Evolutionary conservation across 2,329 filamentous ascomycete species (phyloP).

Genomic region (Calonectria honghensis): DNA sequence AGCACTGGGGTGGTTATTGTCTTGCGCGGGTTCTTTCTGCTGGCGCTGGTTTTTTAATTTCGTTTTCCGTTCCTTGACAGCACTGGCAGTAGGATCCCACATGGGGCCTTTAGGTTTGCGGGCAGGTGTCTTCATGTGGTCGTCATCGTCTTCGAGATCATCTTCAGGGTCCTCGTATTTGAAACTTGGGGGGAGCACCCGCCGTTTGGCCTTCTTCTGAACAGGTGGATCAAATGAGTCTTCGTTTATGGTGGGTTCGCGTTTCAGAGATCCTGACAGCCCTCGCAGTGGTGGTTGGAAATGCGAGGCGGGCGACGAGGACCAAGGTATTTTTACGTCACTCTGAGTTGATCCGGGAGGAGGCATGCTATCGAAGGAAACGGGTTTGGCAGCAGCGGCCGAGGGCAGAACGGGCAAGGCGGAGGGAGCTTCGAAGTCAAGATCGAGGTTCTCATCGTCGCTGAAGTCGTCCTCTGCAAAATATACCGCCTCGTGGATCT

Average conservation of each 20-base stretch:
- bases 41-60: slow-evolving; percentile 77
- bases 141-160: slow-evolving; percentile 58
- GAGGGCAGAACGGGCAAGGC: slow-evolving; percentile 65
- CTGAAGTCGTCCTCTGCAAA: slow-evolving; percentile 91
- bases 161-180: slow-evolving; percentile 60
- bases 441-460: slow-evolving; percentile 85
- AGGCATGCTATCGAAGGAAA: slow-evolving; percentile 53
- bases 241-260: slow-evolving; percentile 61
- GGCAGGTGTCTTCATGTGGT: slow-evolving; percentile 51
- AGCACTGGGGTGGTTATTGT: slow-evolving; percentile 52
- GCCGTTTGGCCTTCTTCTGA: slow-evolving; percentile 72
- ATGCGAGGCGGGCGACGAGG: slow-evolving; percentile 77
- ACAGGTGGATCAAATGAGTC: slow-evolving; percentile 51
- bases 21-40: slow-evolving; percentile 64
- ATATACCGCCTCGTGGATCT: slow-evolving; percentile 65
- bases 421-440: slow-evolving; percentile 78
- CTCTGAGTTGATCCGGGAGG: slow-evolving; percentile 55
- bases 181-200: slow-evolving; percentile 74
- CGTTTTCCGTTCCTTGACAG: slow-evolving; percentile 81
- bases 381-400: slow-evolving; percentile 44
- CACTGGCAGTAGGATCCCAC: slow-evolving; percentile 52
- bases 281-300: slow-evolving; percentile 60
- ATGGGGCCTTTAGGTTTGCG: slow-evolving; percentile 52
- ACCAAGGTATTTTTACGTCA: slow-evolving; percentile 78
- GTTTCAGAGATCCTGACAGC: slow-evolving; percentile 62